Evolutionary conservation across 2,329 filamentous ascomycete species (phyloP).

Genomic region (Ophiostoma himal-ulmi): DNA sequence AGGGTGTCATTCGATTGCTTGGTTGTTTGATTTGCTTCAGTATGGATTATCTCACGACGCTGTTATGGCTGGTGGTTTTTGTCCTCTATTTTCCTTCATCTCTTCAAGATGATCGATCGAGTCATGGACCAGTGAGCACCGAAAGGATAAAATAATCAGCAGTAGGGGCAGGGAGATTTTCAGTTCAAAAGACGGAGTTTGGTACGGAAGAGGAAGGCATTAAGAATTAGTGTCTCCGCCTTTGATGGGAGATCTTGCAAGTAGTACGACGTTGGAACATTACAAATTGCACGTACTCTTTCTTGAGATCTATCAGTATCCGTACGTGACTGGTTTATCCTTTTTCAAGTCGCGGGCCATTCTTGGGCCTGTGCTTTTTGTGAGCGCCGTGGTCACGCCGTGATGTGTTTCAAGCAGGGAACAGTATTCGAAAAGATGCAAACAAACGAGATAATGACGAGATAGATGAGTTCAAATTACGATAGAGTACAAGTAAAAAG

Average conservation of each 20-base stretch:
- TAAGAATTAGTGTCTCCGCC: slow-evolving; percentile 16
- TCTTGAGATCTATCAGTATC: not conserved
- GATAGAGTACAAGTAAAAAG: too few relatives aligned
- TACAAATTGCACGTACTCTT: not conserved
- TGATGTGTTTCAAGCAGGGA: not conserved
- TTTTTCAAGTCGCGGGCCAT: not conserved
- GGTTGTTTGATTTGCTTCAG: not conserved
- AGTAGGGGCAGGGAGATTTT: not conserved
- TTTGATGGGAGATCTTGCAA: not conserved
- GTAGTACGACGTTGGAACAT: not conserved
- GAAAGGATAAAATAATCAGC: not conserved
- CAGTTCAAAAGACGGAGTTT: slow-evolving; percentile 9
- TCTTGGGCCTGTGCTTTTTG: not conserved
- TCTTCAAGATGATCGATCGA: too few relatives aligned
- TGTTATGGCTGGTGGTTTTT: not conserved
- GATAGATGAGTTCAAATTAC: not conserved
- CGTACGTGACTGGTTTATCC: not conserved
- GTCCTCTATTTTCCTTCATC: too few relatives aligned
- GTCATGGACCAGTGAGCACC: not conserved
- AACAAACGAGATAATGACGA: not conserved
- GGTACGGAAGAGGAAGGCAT: slow-evolving; percentile 19
- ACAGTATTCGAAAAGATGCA: not conserved
- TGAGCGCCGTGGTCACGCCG: not conserved
- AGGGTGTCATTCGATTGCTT: not conserved
- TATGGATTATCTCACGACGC: not conserved